Evolutionary conservation across 1,139 yeast genomes (phyloP), one percentile per base, ranked within the genome.

Genomic region (Zygotorulaspora mrakii): DNA sequence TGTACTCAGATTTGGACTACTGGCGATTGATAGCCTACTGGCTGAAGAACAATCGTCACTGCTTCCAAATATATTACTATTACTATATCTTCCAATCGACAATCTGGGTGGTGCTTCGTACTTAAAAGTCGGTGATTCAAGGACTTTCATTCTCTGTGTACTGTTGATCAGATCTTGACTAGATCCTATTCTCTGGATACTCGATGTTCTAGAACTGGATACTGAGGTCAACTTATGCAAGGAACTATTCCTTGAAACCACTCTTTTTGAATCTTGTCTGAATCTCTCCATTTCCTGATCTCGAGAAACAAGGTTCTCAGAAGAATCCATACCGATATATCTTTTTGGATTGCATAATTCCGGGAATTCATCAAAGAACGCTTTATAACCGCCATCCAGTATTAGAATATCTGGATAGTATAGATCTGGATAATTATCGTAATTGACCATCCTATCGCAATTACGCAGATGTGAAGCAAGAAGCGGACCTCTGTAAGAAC

Each of bases 401-500:
- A 91, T 78, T 28, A 86, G 80, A 35, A 91, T 77, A 65, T 91
- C 96, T 1, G 98, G 98, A 57, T 81, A 91, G 48, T 76, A 76
- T 43, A 91, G 69, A 47, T 72, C 68, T 1, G 98, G 98, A 63
- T 91, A 94, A 48, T 74, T 69, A 41, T 80, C 79, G 48, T 78
- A 73, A 60, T 89, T 88, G 37, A 77, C 54, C 34, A 74, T 74
- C 45, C 98, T 74, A 65, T 91, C 98, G 51, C 85, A 74, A 49
- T 82, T 82, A 49, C 98, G 71, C 43, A 91, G 71, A 60, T 87
- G 89, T 43, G 81, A 71, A 0, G 97, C 97, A 83, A 91, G 79
- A 36, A 84, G 70, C 2, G 98, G 98, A 8, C 97, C 96, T 45
- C 98, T 73, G 60, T 83, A 87, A 2, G 94, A 78, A 36, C 95